These are phyloP conservation scores for Serendipita indica DNA, from an alignment of 768 basidiomycete species.

Conservation along the genomic window DNA sequence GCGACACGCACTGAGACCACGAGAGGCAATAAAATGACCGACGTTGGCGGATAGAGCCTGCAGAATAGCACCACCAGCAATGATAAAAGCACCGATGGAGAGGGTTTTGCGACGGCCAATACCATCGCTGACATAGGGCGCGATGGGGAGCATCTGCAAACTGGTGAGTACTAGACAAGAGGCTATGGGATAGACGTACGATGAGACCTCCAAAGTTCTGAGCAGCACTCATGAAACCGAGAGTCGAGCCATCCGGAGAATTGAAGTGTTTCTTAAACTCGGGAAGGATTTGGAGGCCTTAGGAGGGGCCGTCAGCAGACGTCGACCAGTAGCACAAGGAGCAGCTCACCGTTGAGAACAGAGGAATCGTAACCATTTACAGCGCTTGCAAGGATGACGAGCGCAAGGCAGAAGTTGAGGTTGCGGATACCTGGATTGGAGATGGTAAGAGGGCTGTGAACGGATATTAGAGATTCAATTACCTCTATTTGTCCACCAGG, in stretches of 20 bases:
- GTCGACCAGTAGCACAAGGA: no score
- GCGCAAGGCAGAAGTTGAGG: conserved; percentile 41
- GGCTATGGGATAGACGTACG: conserved; percentile 22
- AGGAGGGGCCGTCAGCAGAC: conserved; percentile 15
- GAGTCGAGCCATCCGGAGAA: conserved; percentile 33
- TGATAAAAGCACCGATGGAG: conserved; percentile 44
- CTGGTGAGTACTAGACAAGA: not conserved
- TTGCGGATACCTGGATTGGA: conserved; percentile 34
- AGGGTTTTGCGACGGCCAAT: conserved; percentile 45
- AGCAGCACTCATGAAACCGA: conserved; percentile 50
- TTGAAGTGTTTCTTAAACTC: conserved; percentile 46
- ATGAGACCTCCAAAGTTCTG: conserved; percentile 43
- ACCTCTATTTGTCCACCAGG: conserved; percentile 52
- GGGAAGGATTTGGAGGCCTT: conserved; percentile 53
- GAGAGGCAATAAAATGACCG: conserved; percentile 33
- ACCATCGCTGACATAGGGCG: conserved; percentile 41
- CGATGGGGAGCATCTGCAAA: conserved; percentile 33
- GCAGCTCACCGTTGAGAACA: conserved; percentile 36
- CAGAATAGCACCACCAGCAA: conserved; percentile 29
- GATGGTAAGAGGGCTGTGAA: not conserved
- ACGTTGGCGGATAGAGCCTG: conserved; percentile 28
- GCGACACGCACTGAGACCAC: conserved; percentile 25
- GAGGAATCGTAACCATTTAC: conserved; percentile 58
- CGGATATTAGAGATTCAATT: not conserved
- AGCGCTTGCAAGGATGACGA: conserved; percentile 50